These are phyloP conservation scores for Hygrophila difformis DNA, from an alignment of 257 asterid genomes.

Conservation along the genomic window DNA sequence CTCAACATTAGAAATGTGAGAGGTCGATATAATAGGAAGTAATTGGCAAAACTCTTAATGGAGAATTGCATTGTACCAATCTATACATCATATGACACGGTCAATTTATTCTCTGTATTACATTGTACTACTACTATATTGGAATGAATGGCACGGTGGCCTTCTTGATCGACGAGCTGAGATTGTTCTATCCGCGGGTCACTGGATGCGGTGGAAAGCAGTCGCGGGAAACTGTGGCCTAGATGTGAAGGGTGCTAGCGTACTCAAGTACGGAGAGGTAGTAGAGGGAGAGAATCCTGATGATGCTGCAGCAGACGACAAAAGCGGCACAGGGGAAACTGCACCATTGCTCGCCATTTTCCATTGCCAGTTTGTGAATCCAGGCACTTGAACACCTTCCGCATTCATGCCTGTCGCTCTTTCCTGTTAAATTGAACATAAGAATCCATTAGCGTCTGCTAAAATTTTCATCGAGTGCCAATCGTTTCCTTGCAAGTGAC, in stretches of 20 bases:
- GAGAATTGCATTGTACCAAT: background rate
- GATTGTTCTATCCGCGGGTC: background rate
- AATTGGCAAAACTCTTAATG: no score
- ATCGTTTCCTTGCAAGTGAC: no score
- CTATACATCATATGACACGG: background rate
- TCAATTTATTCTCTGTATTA: background rate
- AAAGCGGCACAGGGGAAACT: constrained; percentile 34
- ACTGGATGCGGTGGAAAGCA: constrained; percentile 8
- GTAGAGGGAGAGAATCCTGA: constrained; percentile 79
- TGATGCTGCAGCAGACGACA: constrained; percentile 78
- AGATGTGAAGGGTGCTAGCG: constrained; percentile 21
- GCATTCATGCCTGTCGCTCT: constrained; percentile 31
- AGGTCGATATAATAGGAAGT: no score
- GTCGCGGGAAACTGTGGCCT: constrained; percentile 26
- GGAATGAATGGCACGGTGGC: background rate
- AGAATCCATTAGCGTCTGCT: no score
- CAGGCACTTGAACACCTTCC: constrained; percentile 44
- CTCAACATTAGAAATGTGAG: no score
- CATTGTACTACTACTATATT: no score
- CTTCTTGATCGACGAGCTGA: background rate
- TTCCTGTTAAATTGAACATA: no score
- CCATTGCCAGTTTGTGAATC: constrained; percentile 58
- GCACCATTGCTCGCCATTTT: constrained; percentile 44
- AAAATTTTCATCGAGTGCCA: no score
- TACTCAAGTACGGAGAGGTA: constrained; percentile 19